Percentiles rank a stretch among this genome's conserved stretches.
These are phyloP conservation scores for Chlorella sp. DNA, from an alignment of 139 green algal genomes.

Conservation along the genomic window DNA sequence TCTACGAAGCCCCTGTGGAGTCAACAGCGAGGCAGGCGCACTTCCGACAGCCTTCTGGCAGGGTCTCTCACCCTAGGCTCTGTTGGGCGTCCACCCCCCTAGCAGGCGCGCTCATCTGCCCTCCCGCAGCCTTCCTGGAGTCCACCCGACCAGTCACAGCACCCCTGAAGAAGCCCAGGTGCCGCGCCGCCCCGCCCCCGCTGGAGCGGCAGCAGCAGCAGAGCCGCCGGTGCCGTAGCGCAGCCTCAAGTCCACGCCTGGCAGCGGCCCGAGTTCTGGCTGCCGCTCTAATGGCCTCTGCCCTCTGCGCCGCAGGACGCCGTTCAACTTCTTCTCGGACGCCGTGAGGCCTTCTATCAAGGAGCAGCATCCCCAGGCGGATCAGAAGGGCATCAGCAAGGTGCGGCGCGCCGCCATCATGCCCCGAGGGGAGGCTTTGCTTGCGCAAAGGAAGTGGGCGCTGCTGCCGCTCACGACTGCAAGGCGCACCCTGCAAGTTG, in stretches of 20 bases:
- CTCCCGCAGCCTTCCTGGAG: slow-evolving; percentile 2
- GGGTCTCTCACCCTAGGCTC: too few relatives aligned
- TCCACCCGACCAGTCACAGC: not conserved
- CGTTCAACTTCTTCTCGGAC: slow-evolving; percentile 26
- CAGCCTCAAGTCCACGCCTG: not conserved
- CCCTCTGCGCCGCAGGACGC: not conserved
- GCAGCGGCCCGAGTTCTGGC: too few relatives aligned
- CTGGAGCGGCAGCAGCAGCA: too few relatives aligned
- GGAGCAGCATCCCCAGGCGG: not conserved
- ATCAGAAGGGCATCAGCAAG: slow-evolving; percentile 29
- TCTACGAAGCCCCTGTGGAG: not conserved
- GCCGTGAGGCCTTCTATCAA: not conserved
- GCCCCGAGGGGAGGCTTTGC: not conserved
- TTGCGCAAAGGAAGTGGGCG: too few relatives aligned
- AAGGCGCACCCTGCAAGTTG: too few relatives aligned
- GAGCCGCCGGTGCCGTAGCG: not conserved
- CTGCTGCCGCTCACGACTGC: too few relatives aligned
- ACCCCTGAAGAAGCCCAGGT: not conserved
- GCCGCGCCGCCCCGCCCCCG: not conserved
- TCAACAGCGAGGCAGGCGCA: not conserved
- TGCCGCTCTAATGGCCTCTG: too few relatives aligned
- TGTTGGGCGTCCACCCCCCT: not conserved
- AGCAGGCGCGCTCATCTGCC: slow-evolving; percentile 12
- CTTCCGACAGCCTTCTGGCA: not conserved
- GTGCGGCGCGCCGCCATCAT: not conserved